Evolutionary conservation across 176 grass and related monocot species (phyloP).

Genomic region (Aegilops sharonensis): DNA sequence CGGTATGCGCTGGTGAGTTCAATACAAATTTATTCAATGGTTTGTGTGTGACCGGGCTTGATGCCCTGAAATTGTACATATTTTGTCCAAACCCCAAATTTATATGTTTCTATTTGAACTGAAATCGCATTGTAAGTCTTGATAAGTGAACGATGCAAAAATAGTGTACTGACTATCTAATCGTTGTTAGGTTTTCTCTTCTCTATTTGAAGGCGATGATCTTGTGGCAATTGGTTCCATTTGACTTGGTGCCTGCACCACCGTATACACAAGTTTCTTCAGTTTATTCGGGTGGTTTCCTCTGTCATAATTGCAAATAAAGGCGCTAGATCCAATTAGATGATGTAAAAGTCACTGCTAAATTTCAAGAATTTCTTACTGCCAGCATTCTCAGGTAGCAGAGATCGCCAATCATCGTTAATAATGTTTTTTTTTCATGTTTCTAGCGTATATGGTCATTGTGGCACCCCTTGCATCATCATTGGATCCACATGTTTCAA

Average conservation of each 20-base stretch:
- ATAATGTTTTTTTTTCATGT: constrained; percentile 10
- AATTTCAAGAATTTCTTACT: neutral
- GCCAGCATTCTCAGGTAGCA: neutral
- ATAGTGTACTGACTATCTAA: neutral
- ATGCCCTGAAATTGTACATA: too few species aligned
- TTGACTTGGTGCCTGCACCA: too few species aligned
- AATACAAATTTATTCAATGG: too few species aligned
- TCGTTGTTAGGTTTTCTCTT: too few species aligned
- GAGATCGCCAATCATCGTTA: neutral
- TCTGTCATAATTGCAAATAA: neutral
- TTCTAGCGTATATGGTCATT: constrained; percentile 82
- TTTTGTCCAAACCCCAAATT: too few species aligned
- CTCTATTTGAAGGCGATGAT: too few species aligned
- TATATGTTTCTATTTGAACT: too few species aligned
- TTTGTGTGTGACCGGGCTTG: too few species aligned
- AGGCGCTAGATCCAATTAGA: neutral
- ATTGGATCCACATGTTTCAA: constrained; percentile 68
- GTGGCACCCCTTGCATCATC: constrained; percentile 72
- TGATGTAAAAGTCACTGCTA: neutral
- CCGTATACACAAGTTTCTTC: neutral
- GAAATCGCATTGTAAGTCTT: too few species aligned
- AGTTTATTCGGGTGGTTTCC: neutral
- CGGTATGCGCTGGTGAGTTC: too few species aligned
- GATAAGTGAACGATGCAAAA: neutral
- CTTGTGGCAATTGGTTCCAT: too few species aligned